Conservation (phyloP, 768 basidiomycete genomes). For the Vishniacozyma victoriae region DNA sequence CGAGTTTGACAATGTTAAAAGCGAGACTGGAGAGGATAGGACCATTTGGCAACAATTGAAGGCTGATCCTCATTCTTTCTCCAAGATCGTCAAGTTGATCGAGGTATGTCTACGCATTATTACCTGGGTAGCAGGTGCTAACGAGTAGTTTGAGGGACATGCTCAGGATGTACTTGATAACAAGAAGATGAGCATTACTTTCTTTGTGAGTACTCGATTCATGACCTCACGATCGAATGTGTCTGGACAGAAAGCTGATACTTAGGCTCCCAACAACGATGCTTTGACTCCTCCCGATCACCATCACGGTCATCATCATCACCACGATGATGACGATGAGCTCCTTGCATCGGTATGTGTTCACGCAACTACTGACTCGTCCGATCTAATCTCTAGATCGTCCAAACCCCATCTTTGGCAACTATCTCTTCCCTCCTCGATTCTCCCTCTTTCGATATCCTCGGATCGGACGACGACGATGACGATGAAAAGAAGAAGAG, state of each 20-base stretch:
- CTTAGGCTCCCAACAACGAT: slow-evolving; percentile 39
- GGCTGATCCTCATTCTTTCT: slow-evolving; percentile 38
- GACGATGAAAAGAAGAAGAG: slow-evolving; percentile 45
- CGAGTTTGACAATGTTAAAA: slow-evolving; percentile 11
- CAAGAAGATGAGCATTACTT: slow-evolving; percentile 38
- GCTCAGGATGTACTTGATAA: slow-evolving; percentile 41
- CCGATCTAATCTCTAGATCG: slow-evolving; percentile 9
- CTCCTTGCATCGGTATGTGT: not conserved
- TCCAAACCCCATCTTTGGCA: slow-evolving; percentile 28
- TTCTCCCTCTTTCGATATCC: slow-evolving; percentile 13
- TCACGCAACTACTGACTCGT: not conserved
- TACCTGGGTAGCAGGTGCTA: not conserved
- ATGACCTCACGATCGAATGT: not conserved
- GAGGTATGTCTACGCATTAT: slow-evolving; percentile 24
- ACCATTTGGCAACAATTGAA: slow-evolving; percentile 46
- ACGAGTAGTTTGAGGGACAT: slow-evolving; percentile 26
- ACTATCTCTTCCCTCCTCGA: slow-evolving; percentile 25
- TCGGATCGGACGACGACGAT: slow-evolving; percentile 22
- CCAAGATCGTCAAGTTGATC: slow-evolving; percentile 41
- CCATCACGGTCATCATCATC: slow-evolving; percentile 28
- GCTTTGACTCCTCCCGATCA: slow-evolving; percentile 41
- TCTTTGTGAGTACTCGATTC: slow-evolving; percentile 36
- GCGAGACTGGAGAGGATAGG: slow-evolving; percentile 8
- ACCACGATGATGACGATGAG: slow-evolving; percentile 23
- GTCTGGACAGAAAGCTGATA: not conserved